Base-by-base conservation (phyloP, 75 land plant genomes). In the Pinus albicaulis region DNA sequence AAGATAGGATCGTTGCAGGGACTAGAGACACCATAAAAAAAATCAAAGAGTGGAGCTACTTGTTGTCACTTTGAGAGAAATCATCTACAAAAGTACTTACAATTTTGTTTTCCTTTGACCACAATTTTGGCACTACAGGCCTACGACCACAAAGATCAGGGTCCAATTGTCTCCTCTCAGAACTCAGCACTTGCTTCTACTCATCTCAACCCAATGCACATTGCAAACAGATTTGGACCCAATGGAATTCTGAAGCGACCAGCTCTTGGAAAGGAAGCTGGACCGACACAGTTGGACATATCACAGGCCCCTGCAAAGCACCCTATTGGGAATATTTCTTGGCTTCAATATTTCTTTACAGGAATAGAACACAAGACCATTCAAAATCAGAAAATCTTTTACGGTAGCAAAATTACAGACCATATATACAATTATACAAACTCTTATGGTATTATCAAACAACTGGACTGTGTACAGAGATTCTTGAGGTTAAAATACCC, bases 201-300 rank as follows among this genome's bases (percentile, higher is more conserved):
- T 31, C 31, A 31, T 31, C 2, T 31, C 31, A 31, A 31, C 31
- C 1, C 31, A 31, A 31, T 31, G 31, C 2, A 2, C 31, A 31
- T 31, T 31, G 31, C 1, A 31, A 31, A 31, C 1, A 31, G 31
- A 31, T 31, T 31, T 31, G 31, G 31, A 31, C 31, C 31, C 31
- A 31, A 31, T 31, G 1, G 1, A 31, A 31, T 31, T 31, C 2
- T 31, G 31, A 31, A 31, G 31, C 2, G 31, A 31, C 31, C 31
- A 31, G 2, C 98, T 73, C 99, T 79, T 13, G 99, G 95, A 71
- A 94, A 74, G 3, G 98, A 94, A 17, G n/a, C n/a, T n/a, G n/a
- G 0, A 78, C 76, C 20, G 60, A 62, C 4, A 81, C 73, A 12
- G 81, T 23, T 4, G 84, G 86, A 64, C 84, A 84, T 69, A 88